Evolutionary conservation across 1,139 yeast genomes (phyloP), one percentile per base, ranked within the genome.

Genomic region (Debaryomycetaceae sp.): DNA sequence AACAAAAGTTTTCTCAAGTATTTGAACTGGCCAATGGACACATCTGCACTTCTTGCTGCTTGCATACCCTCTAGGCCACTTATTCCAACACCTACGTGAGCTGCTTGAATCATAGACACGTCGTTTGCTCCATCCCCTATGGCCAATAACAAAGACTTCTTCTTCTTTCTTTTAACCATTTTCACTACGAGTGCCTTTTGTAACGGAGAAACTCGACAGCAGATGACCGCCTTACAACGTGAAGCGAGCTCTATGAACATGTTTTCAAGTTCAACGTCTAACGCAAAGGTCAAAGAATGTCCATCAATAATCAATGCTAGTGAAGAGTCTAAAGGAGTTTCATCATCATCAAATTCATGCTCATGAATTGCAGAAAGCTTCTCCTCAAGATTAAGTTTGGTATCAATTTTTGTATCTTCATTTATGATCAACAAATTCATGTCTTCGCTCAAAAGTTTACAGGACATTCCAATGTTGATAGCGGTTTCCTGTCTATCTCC

Each of bases 401-500:
- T 89, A 20, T 80, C 95, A 36, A 81, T 88, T 52, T 83, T 84
- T 1, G 80, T 77, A 36, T 85, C 91, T 62, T 93, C 99, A 59
- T 95, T 95, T 41, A 95, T 83, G 48, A 93, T 83, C 55, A 95
- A 73, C 50, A 95, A 68, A 56, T 89, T 90, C 99, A 95, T 95
- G 59, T 95, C 99, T 63, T 95, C 99, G 62, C 95, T 85, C 42
- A 95, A 70, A 43, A 95, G 73, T 58, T 88, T 89, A 72, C 99
- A 95, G 54, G 96, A 87, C 97, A 93, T 90, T 50, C 99, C 99
- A 61, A 95, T 93, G 61, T 95, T 95, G 51, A 95, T 87, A 1
- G 99, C 99, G n/a, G 99, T 95, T 65, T 95, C 99, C 63, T 93
- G 99, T 60, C 97, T 80, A 62, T 95, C 99, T 55, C 99, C 99